Percentiles rank a stretch among this genome's conserved stretches.
phyloP scores from a whole-genome alignment of 202 grass and related monocot genomes.

The Tripidium arundinaceum region DNA sequence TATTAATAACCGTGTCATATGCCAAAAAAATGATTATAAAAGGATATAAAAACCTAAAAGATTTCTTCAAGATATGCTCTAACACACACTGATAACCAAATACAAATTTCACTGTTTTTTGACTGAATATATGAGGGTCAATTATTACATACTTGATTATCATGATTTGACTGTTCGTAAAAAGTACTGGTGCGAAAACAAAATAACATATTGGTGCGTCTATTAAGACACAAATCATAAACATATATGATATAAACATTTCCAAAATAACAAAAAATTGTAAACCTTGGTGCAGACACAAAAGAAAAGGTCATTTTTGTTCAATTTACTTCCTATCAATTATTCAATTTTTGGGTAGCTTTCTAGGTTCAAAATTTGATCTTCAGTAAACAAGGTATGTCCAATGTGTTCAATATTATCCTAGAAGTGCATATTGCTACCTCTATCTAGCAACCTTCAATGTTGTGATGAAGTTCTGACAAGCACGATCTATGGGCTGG shows the following conservation, averaged over 20 bases:
- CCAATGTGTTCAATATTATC: background rate
- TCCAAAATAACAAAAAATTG: background rate
- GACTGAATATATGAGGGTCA: slow-evolving; percentile 14
- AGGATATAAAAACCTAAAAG: no score
- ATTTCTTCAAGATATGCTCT: no score
- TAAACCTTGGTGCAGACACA: background rate
- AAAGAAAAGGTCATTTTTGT: background rate
- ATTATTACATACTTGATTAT: background rate
- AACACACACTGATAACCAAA: no score
- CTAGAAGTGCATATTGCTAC: background rate
- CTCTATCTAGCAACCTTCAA: background rate
- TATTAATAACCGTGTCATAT: background rate
- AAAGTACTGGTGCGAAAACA: background rate
- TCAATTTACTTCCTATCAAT: background rate
- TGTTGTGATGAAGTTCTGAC: slow-evolving; percentile 1
- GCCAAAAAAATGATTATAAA: background rate
- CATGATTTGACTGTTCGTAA: background rate
- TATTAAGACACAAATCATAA: background rate
- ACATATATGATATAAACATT: background rate
- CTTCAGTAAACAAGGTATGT: background rate
- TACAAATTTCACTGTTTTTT: background rate
- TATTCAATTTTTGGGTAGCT: slow-evolving; percentile 4
- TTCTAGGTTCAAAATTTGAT: background rate
- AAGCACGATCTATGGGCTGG: background rate
- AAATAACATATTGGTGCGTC: background rate